These are phyloP conservation scores for Grifola frondosa DNA, from an alignment of 1,284 basidiomycete genomes.

Conservation along the genomic window DNA sequence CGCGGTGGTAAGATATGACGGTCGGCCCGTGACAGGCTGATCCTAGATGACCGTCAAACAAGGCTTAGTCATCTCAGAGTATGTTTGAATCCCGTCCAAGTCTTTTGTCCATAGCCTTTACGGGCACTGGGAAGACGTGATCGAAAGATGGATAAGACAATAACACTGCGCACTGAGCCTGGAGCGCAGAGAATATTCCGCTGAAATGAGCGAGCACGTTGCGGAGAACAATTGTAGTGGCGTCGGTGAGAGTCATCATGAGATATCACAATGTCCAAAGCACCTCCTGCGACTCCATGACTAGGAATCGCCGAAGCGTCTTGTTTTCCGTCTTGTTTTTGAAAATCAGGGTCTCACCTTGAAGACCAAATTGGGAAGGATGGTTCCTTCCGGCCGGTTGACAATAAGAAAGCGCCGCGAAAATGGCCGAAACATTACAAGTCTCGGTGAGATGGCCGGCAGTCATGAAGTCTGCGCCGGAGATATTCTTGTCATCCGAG, in stretches of 20 bases:
- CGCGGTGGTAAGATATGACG: too few species aligned
- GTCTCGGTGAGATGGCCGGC: too few species aligned
- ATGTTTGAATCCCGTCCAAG: conserved; percentile 15
- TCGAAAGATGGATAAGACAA: conserved; percentile 31
- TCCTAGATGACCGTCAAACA: too few species aligned
- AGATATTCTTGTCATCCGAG: too few species aligned
- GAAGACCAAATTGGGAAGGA: conserved; percentile 16
- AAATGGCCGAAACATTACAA: too few species aligned
- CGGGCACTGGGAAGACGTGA: conserved; percentile 18
- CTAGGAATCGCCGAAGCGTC: too few species aligned
- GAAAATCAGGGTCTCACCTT: conserved; percentile 5
- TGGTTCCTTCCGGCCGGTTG: conserved; percentile 22
- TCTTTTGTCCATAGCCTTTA: conserved; percentile 26
- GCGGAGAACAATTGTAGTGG: conserved; percentile 24
- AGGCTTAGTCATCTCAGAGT: conserved; percentile 30
- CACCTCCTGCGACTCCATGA: conserved; percentile 1
- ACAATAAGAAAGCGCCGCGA: conserved; percentile 23
- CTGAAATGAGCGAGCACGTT: conserved; percentile 25
- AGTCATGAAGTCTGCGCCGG: too few species aligned
- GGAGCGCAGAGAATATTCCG: conserved; percentile 13
- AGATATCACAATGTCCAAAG: conserved; percentile 3
- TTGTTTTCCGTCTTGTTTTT: conserved; percentile 1
- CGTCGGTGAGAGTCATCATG: conserved; percentile 12
- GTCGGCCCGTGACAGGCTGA: too few species aligned
- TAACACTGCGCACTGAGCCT: conserved; percentile 22